These are phyloP conservation scores for Tylopilus plumbeoviolaceoides DNA, from an alignment of 768 basidiomycete species.

Conservation along the genomic window DNA sequence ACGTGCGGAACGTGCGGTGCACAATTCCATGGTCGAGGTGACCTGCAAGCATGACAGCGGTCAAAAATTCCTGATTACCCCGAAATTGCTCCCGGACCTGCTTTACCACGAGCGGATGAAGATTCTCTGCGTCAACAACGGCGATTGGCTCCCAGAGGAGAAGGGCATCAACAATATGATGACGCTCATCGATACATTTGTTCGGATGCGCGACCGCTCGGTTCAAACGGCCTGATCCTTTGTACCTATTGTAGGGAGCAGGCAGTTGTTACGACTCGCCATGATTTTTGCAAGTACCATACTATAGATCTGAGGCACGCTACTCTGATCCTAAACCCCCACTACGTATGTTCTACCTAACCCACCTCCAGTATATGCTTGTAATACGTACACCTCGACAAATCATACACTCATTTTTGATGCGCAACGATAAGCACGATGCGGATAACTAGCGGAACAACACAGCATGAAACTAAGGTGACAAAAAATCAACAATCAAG, in stretches of 20 bases:
- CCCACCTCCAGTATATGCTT: neutral
- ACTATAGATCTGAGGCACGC: no score
- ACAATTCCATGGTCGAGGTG: slow-evolving; percentile 92
- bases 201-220: slow-evolving; percentile 29
- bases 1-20: slow-evolving; percentile 89
- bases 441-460: no score
- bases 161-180: slow-evolving; percentile 66
- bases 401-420: no score
- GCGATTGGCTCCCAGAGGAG: slow-evolving; percentile 84
- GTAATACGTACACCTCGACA: no score
- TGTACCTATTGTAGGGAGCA: neutral
- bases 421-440: no score
- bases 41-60: slow-evolving; percentile 87
- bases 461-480: no score
- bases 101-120: slow-evolving; percentile 90
- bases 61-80: slow-evolving; percentile 99
- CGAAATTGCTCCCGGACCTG: slow-evolving; percentile 89
- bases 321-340: slow-evolving; percentile 6
- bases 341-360: slow-evolving; percentile 4
- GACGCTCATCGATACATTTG: slow-evolving; percentile 55
- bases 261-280: neutral
- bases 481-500: no score
- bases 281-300: no score
- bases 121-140: slow-evolving; percentile 92
- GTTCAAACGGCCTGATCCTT: neutral